A percentile compares a stretch with the other conserved stretches of the same genome.
Conservation (phyloP, 768 basidiomycete species). For the Psilocybe subaeruginosa region DNA sequence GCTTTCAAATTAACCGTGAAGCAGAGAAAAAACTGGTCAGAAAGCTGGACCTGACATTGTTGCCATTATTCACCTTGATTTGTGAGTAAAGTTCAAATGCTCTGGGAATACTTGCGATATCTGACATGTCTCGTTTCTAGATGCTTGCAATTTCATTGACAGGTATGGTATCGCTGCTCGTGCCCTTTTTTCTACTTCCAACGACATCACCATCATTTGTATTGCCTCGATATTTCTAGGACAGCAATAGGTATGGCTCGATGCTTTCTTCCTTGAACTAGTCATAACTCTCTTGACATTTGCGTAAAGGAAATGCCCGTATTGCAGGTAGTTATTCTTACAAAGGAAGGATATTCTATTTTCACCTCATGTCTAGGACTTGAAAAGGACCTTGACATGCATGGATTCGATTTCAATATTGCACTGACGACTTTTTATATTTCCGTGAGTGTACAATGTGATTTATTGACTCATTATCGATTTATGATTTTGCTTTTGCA, state of each 20-base stretch:
- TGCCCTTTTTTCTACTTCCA: not conserved
- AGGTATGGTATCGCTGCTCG: slow-evolving; percentile 21
- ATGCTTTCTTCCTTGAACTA: not conserved
- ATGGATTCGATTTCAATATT: slow-evolving; percentile 43
- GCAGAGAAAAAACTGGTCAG: slow-evolving; percentile 36
- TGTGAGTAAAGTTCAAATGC: slow-evolving; percentile 28
- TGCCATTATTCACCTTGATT: slow-evolving; percentile 42
- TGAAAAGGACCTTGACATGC: slow-evolving; percentile 44
- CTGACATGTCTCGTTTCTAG: slow-evolving; percentile 19
- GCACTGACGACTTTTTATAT: slow-evolving; percentile 45
- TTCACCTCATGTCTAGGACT: slow-evolving; percentile 25
- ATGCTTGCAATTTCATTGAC: slow-evolving; percentile 42
- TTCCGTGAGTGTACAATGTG: slow-evolving; percentile 26
- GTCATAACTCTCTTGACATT: not conserved
- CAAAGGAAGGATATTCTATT: not conserved
- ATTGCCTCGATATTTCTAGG: slow-evolving; percentile 4
- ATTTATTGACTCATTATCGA: not conserved
- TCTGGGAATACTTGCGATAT: not conserved
- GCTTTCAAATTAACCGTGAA: slow-evolving; percentile 30
- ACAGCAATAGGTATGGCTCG: slow-evolving; percentile 22
- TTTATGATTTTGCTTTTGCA: slow-evolving; percentile 13
- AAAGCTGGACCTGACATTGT: slow-evolving; percentile 36
- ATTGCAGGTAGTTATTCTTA: slow-evolving; percentile 21
- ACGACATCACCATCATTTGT: no score
- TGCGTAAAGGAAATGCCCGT: slow-evolving; percentile 21